These are phyloP conservation scores for Aspergillus flavus DNA, from an alignment of 2,329 filamentous ascomycete species.

Conservation along the genomic window DNA sequence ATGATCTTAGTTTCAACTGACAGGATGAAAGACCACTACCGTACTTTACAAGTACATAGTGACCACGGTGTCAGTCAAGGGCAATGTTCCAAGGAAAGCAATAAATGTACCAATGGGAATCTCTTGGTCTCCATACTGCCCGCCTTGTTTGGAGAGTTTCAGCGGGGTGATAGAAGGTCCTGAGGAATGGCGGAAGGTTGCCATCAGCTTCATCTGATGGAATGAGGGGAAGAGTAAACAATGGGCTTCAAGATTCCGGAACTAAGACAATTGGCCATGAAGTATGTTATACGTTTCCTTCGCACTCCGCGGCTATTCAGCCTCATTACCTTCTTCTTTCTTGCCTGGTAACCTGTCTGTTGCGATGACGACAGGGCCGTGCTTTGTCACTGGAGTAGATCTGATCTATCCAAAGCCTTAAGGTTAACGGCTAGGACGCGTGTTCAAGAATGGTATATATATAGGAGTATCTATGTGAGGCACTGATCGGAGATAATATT, in stretches of 20 bases:
- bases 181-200: background rate
- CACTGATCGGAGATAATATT: background rate
- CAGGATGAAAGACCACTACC: background rate
- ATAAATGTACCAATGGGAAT: background rate
- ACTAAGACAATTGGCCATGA: background rate
- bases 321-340: background rate
- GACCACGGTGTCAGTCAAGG: background rate
- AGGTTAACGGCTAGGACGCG: conserved; percentile 22
- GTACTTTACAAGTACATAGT: background rate
- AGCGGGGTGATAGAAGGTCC: background rate
- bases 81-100: background rate
- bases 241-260: background rate
- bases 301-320: background rate
- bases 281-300: background rate
- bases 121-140: background rate
- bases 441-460: conserved; percentile 25
- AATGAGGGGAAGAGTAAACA: conserved; percentile 4
- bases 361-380: background rate
- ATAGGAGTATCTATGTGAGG: background rate
- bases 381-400: background rate
- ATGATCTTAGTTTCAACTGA: background rate
- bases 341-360: background rate
- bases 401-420: background rate
- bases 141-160: background rate
- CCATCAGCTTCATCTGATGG: background rate